A percentile compares a stretch with the other conserved stretches of the same genome.
phyloP scores from a whole-genome alignment of 306 rosid genomes.

The Spatholobus suberectus region DNA sequence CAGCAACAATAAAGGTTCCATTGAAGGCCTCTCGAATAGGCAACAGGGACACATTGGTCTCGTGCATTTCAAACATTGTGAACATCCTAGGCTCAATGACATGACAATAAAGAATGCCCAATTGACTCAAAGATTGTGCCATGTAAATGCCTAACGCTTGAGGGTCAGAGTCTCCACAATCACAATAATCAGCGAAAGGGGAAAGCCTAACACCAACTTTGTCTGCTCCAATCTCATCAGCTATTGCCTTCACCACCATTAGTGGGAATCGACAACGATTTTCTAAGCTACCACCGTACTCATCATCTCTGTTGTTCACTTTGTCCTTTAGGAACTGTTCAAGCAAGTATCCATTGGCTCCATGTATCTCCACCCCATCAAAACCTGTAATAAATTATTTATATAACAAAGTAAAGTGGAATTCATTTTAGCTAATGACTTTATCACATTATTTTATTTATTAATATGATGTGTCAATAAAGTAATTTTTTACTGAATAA shows the following conservation, averaged over 20 bases:
- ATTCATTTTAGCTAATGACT: too few relatives aligned
- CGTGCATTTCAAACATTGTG: conserved; percentile 21
- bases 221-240: conserved; percentile 60
- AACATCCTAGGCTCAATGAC: conserved; percentile 72
- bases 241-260: conserved; percentile 54
- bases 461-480: too few relatives aligned
- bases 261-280: conserved; percentile 74
- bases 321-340: conserved; percentile 59
- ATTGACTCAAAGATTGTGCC: conserved; percentile 50
- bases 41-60: conserved; percentile 38
- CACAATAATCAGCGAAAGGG: conserved; percentile 62
- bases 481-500: too few relatives aligned
- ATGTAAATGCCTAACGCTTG: conserved; percentile 57
- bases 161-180: conserved; percentile 75
- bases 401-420: too few relatives aligned
- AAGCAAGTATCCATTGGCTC: conserved; percentile 59
- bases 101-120: conserved; percentile 62
- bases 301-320: conserved; percentile 53
- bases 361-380: conserved; percentile 67
- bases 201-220: conserved; percentile 79
- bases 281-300: conserved; percentile 54
- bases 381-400: conserved; percentile 43
- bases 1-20: conserved; percentile 67
- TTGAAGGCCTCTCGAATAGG: conserved; percentile 60
- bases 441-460: too few relatives aligned